Base-by-base conservation (phyloP, 345 rosid species). In the Citrus australasica region DNA sequence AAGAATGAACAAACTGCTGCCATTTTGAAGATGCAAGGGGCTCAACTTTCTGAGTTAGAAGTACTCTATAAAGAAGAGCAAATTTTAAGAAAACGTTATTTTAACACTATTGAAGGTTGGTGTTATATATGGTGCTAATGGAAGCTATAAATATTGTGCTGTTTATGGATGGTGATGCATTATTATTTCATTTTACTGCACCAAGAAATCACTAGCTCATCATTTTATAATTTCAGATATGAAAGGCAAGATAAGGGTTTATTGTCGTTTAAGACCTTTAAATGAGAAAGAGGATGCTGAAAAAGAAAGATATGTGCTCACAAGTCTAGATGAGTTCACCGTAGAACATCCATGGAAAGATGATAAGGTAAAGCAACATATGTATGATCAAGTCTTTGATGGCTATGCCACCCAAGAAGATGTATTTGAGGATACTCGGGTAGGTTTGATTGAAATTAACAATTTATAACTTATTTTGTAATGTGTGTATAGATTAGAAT, bases 1-100 rank as follows among this genome's bases (percentile, higher is more conserved):
- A 96, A 96, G 83, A 96, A 96, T 79, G 97, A 96, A 82, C 98
- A 92, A 87, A 96, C 98, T 80, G 98, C 99, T 80, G 87, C 95
- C 74, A 94, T 96, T 84, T 83, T 96, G 87, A 96, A 90, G 88
- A 94, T 90, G 98, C 99, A 96, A 81, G 97, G 90, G 69, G 84
- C 90, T 78, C 98, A 92, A 89, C 92, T 96, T 82, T 92, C 93
- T 61, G 99, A 94, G 85, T 82, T 94, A 65, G 99, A 96, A 84
- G 79, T 74, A 9, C 91, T 92, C 70, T 96, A 96, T 48, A 96
- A 94, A 83, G 97, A 96, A 84, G 99, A 96, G 75, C 98, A 96
- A 84, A 79, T 92, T 79, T 65, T 94, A 74, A 85, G 98, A 80
- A 96, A 96, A 81, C 89, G 93, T 67, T 96, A 92, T 59, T 96